A percentile compares a stretch with the other conserved stretches of the same genome.
phyloP scores from a whole-genome alignment of 2,329 filamentous ascomycete species.

The Fonsecaea monophora region DNA sequence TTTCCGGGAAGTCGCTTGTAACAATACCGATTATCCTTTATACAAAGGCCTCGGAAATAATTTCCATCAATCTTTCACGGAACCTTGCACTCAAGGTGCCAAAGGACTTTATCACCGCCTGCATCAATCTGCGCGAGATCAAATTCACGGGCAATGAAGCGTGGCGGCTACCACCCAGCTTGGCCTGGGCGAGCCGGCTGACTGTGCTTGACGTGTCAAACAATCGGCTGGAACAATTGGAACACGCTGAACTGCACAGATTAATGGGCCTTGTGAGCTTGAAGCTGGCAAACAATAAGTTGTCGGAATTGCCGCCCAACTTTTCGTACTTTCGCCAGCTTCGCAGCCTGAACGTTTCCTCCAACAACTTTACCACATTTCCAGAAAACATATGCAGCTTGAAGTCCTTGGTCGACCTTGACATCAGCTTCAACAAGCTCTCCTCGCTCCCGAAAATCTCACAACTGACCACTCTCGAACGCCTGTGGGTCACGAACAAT shows the following conservation, averaged over 20 bases:
- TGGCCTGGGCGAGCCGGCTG: slow-evolving; percentile 78
- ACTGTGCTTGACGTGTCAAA: slow-evolving; percentile 95
- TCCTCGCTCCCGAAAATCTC: slow-evolving; percentile 79
- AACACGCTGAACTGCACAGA: slow-evolving; percentile 79
- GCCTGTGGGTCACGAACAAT: slow-evolving; percentile 96
- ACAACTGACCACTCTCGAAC: slow-evolving; percentile 77
- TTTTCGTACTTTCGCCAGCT: slow-evolving; percentile 81
- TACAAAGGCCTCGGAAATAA: slow-evolving; percentile 88
- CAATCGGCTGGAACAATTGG: slow-evolving; percentile 85
- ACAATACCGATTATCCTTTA: slow-evolving; percentile 96
- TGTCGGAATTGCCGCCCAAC: slow-evolving; percentile 78
- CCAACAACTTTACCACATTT: slow-evolving; percentile 86
- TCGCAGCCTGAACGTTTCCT: slow-evolving; percentile 87
- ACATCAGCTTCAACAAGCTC: slow-evolving; percentile 96
- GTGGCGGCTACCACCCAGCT: slow-evolving; percentile 79
- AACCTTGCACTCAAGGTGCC: slow-evolving; percentile 93
- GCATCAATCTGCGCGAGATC: slow-evolving; percentile 88
- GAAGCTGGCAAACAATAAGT: slow-evolving; percentile 90
- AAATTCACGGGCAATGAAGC: slow-evolving; percentile 96
- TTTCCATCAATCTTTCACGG: slow-evolving; percentile 89
- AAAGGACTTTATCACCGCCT: slow-evolving; percentile 94
- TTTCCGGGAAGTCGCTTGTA: slow-evolving; percentile 86
- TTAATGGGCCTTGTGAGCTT: slow-evolving; percentile 81
- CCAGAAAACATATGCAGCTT: slow-evolving; percentile 84
- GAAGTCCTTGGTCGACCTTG: slow-evolving; percentile 84